phyloP scores from a whole-genome alignment of 1,284 basidiomycete species.

The Hypsizygus ulmarius region DNA sequence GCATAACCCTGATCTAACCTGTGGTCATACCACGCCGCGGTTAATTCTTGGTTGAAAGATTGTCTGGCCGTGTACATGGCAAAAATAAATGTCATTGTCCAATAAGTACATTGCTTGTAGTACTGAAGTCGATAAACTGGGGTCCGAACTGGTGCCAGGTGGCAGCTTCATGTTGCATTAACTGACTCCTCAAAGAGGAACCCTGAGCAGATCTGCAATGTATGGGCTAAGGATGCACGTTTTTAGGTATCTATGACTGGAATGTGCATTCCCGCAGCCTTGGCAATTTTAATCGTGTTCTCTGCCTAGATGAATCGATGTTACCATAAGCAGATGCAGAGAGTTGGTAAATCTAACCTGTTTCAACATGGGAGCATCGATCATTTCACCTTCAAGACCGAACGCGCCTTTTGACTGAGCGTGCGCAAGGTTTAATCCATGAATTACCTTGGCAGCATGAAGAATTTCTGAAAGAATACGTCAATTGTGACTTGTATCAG shows the following conservation, averaged over 20 bases:
- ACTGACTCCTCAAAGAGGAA: no score
- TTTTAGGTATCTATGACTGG: constrained; percentile 31
- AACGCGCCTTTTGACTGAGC: constrained; percentile 40
- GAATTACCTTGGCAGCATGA: constrained; percentile 74
- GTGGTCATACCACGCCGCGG: no score
- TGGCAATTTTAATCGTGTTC: constrained; percentile 60
- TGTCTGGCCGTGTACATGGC: no score
- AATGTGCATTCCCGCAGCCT: constrained; percentile 61
- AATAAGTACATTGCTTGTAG: no score
- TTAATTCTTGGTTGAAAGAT: no score
- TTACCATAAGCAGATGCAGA: neutral
- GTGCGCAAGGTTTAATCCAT: constrained; percentile 60
- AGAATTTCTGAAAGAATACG: constrained; percentile 58
- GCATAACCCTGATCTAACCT: no score
- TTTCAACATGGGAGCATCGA: constrained; percentile 91
- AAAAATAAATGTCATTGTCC: no score
- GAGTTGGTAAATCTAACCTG: constrained; percentile 47
- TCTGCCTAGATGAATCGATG: constrained; percentile 49
- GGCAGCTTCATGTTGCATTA: no score
- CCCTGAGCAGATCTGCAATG: neutral
- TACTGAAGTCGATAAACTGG: no score
- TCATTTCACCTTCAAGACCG: constrained; percentile 76
- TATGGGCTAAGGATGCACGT: neutral
- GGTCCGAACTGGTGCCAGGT: no score
- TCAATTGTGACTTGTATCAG: neutral